These are phyloP conservation scores for Yamadazyma siamensis DNA, from an alignment of 1,139 yeast genomes.

Conservation along the genomic window DNA sequence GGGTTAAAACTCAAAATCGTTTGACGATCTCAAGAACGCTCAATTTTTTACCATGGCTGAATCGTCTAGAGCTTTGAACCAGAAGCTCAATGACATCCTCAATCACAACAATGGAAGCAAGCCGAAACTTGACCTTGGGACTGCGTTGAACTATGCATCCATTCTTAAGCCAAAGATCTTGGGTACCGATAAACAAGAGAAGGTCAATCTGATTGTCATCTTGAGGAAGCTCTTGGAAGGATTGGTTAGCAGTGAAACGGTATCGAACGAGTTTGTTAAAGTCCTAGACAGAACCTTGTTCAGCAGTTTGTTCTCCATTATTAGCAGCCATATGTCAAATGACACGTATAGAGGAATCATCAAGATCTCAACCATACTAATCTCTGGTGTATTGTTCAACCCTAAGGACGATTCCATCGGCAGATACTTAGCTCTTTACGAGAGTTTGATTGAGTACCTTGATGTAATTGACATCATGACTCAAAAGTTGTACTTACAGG, in stretches of 20 bases:
- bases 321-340: conserved; percentile 42
- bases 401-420: conserved; percentile 32
- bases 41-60: conserved; percentile 20
- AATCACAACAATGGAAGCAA: conserved; percentile 32
- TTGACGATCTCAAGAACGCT: too few species aligned
- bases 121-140: conserved; percentile 30
- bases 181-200: conserved; percentile 50
- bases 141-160: conserved; percentile 36
- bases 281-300: conserved; percentile 44
- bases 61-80: conserved; percentile 43
- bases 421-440: conserved; percentile 38
- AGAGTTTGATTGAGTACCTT: conserved; percentile 39
- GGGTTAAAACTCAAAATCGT: too few species aligned
- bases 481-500: conserved; percentile 40
- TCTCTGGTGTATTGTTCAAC: conserved; percentile 44
- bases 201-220: conserved; percentile 51
- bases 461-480: conserved; percentile 43
- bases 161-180: conserved; percentile 37
- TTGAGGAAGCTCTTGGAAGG: conserved; percentile 51
- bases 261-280: conserved; percentile 33
- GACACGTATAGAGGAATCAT: conserved; percentile 51
- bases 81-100: conserved; percentile 42
- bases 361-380: conserved; percentile 40
- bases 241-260: conserved; percentile 31
- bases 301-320: conserved; percentile 41